Evolutionary conservation across 441 rosid genomes (phyloP).

Genomic region (Gossypium gossypioides): DNA sequence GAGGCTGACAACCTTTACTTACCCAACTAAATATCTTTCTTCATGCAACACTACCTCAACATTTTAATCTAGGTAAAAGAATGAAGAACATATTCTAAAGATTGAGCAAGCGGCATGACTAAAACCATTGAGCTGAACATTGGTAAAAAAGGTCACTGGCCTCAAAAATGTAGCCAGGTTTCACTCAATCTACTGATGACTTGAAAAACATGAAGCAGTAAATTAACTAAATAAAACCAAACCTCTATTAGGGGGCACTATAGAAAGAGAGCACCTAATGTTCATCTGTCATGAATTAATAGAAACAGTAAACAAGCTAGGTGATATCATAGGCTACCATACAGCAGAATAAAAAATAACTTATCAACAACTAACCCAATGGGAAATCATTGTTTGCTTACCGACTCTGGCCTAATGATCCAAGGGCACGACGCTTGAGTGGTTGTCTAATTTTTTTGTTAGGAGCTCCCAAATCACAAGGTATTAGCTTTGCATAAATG

Average conservation of each 20-base stretch:
- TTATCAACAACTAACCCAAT: not conserved
- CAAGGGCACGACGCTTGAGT: constrained; percentile 68
- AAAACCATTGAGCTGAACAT: not conserved
- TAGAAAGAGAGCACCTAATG: not conserved
- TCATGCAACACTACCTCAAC: not conserved
- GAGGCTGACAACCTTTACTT: not conserved
- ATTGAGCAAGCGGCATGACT: not conserved
- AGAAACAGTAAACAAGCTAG: not conserved
- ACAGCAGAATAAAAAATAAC: not conserved
- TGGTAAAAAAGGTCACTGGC: not conserved
- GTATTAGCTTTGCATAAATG: constrained; percentile 82
- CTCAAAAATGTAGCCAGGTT: not conserved
- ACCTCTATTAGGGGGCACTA: not conserved
- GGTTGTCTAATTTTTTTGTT: constrained; percentile 42
- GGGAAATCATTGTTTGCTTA: constrained; percentile 31
- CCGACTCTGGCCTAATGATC: constrained; percentile 93
- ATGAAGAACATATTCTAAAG: not conserved
- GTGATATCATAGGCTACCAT: not conserved
- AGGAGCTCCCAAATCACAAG: constrained; percentile 86
- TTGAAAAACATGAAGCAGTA: not conserved
- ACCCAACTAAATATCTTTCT: not conserved
- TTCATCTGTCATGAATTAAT: not conserved
- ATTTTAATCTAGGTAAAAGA: constrained; percentile 1
- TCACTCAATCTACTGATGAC: constrained; percentile 8
- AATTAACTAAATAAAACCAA: not conserved